Conservation (phyloP, 148 eudicot genomes). For the Nyssa sinensis region DNA sequence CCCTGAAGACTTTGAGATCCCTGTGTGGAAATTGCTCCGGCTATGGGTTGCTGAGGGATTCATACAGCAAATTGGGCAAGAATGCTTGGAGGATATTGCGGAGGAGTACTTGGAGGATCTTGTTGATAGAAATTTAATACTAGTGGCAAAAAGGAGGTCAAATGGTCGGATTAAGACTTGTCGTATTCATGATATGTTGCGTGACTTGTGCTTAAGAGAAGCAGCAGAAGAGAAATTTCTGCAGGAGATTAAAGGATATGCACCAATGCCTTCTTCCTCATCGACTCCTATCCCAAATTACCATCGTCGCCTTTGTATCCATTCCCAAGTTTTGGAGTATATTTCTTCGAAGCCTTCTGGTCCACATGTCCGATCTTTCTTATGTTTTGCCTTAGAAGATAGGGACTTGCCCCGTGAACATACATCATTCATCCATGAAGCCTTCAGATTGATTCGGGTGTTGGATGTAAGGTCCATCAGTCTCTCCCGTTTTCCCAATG, state of each 20-base stretch:
- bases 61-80: conserved; percentile 3
- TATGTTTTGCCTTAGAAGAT: neutral
- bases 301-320: conserved; percentile 10
- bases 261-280: no score
- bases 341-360: neutral
- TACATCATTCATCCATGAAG: neutral
- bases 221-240: conserved; percentile 21
- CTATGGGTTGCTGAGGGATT: conserved; percentile 27
- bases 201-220: conserved; percentile 23
- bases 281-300: neutral
- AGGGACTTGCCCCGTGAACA: neutral
- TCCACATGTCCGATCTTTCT: conserved; percentile 10
- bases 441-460: neutral
- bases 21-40: conserved; percentile 9
- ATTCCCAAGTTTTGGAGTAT: neutral
- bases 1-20: conserved; percentile 22
- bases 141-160: neutral
- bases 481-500: neutral
- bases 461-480: conserved; percentile 8
- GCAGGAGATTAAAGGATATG: neutral
- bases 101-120: conserved; percentile 24
- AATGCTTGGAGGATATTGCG: conserved; percentile 26
- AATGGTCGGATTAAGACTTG: conserved; percentile 18
- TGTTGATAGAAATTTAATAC: conserved; percentile 22
- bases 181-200: conserved; percentile 25